These are phyloP conservation scores for Toxoplasma gondii DNA, from an alignment of 169 alveolate species.

Conservation along the genomic window DNA sequence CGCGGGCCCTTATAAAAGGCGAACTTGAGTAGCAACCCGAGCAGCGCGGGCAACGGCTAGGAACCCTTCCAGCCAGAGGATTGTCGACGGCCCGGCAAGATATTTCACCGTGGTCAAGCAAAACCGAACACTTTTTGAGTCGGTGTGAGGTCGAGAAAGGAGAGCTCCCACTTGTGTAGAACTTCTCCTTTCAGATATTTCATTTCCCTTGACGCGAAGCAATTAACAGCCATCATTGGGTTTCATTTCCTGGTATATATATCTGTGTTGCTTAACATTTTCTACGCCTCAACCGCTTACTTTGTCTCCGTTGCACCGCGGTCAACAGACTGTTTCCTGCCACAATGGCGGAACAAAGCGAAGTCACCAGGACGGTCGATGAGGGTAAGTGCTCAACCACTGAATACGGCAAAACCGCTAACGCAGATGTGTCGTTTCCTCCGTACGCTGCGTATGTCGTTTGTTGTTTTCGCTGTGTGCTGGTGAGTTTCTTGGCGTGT, in stretches of 20 bases:
- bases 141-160: not conserved
- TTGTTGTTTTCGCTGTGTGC: too few species aligned
- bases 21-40: not conserved
- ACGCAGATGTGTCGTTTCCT: too few species aligned
- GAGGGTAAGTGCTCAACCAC: not conserved
- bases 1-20: not conserved
- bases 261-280: too few species aligned
- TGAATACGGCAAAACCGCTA: too few species aligned
- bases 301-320: not conserved
- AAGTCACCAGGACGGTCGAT: not conserved
- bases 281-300: not conserved
- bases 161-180: not conserved
- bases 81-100: not conserved
- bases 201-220: not conserved
- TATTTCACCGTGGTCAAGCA: not conserved
- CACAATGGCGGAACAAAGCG: constrained; percentile 27
- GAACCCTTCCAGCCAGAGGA: not conserved
- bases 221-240: not conserved
- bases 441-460: too few species aligned
- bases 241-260: not conserved
- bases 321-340: not conserved
- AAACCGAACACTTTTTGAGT: not conserved
- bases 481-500: too few species aligned
- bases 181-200: not conserved
- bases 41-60: not conserved